phyloP scores from a whole-genome alignment of 495 filamentous ascomycete genomes.

The Antarctomyces pellizariae region DNA sequence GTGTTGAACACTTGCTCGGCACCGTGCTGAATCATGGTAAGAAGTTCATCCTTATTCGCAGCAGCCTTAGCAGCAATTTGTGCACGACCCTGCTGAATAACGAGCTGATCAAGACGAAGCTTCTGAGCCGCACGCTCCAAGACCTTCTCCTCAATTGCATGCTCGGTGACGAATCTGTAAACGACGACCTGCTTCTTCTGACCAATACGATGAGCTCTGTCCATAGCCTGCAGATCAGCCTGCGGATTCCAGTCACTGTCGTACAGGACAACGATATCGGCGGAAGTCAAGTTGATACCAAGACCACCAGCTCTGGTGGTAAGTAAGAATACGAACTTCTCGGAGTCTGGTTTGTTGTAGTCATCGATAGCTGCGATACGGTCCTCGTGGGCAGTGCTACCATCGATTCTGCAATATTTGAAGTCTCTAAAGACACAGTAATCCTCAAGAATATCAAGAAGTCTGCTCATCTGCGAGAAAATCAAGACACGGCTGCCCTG shows the following conservation, averaged over 20 bases:
- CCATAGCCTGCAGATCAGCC: conserved; percentile 96
- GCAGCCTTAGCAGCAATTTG: conserved; percentile 71
- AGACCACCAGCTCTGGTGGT: conserved; percentile 91
- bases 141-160: conserved; percentile 97
- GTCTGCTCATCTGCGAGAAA: conserved; percentile 97
- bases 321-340: conserved; percentile 95
- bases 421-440: conserved; percentile 90
- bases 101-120: conserved; percentile 88
- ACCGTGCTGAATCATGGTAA: conserved; percentile 97
- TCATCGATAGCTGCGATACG: conserved; percentile 95
- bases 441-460: conserved; percentile 92
- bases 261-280: conserved; percentile 94
- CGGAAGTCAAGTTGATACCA: conserved; percentile 92
- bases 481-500: conserved; percentile 87
- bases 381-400: conserved; percentile 90
- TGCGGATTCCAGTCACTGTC: conserved; percentile 99
- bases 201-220: conserved; percentile 91
- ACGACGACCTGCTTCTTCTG: conserved; percentile 96
- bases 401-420: conserved; percentile 95
- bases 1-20: conserved; percentile 77
- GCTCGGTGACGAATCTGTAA: conserved; percentile 91
- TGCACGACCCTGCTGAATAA: conserved; percentile 95
- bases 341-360: conserved; percentile 86
- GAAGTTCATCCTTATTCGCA: conserved; percentile 83
- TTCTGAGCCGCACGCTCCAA: conserved; percentile 95